Base-by-base conservation (phyloP, 495 filamentous ascomycete genomes). In the Aspergillus diversus region DNA sequence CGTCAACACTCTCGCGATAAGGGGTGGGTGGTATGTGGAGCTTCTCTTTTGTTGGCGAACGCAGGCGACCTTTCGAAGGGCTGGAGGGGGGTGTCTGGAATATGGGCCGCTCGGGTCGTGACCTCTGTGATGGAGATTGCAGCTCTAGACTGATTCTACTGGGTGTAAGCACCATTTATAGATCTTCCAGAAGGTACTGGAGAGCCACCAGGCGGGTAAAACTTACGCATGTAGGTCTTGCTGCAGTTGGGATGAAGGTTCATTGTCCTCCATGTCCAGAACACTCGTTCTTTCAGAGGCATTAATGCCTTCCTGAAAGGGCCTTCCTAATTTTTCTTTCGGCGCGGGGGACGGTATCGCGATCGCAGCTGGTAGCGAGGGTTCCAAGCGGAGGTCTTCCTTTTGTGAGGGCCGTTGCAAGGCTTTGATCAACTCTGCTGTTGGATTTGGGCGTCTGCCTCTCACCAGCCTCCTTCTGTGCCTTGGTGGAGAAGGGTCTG, bases 1-100 rank as follows among this genome's bases (percentile, higher is more conserved):
- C 84, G 67, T 95, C 92, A 32, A 86, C 82, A 56, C 82, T 89
- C 48, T 88, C 87, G 49, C 87, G 84, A 69, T 90, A 83, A 0
- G 84, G 83, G 4, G 82, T 81, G 3, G 80, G 76, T 35, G 85
- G 85, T 34, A 88, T 82, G 1, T 72, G 65, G 21, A 54, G 51
- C 47, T 70, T 78, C n/a, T 71, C 66, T 64, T 86, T 87, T 0
- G 76, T 78, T 5, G 87, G 86, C 2, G 86, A 88, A 15, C 70
- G 71, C 11, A 86, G 72, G 11, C 63, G 63, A 8, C 62, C 57
- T 60, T 79, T 83, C 0, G 75, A 70, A 33, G 83, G 82, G 55
- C 77, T 84, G 31, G 70, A 50, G 35, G 81, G 79, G 33, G 78
- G 83, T 64, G 77, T 83, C 67, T 66, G 67, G 61, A 66, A 69